Percentiles rank a stretch among this genome's conserved stretches.
Evolutionary conservation across 305 asterid genomes (phyloP).

Genomic region (Withania somnifera): DNA sequence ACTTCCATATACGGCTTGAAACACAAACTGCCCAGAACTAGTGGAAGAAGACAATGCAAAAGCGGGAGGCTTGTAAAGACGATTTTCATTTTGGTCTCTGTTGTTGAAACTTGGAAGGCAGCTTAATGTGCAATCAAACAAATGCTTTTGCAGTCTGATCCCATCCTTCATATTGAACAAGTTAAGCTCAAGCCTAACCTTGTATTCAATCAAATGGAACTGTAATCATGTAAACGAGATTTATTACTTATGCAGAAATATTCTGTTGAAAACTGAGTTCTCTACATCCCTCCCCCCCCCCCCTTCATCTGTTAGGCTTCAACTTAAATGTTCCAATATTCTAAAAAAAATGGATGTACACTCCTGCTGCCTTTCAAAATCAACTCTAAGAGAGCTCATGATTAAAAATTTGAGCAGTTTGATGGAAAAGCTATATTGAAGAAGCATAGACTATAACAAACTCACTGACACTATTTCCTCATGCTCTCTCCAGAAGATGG

Average conservation of each 20-base stretch:
- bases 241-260: not conserved
- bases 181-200: not conserved
- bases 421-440: conserved; percentile 11
- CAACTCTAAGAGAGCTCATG: not conserved
- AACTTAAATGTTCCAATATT: not conserved
- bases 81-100: not conserved
- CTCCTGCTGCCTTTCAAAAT: no score
- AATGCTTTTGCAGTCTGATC: not conserved
- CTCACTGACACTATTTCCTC: conserved; percentile 5
- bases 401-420: conserved; percentile 7
- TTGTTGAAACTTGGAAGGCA: not conserved
- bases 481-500: not conserved
- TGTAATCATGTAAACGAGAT: not conserved
- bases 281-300: not conserved
- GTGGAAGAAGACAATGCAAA: not conserved
- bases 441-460: conserved; percentile 19
- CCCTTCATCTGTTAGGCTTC: not conserved
- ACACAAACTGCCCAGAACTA: not conserved
- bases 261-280: not conserved
- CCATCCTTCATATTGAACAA: not conserved
- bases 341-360: not conserved
- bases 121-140: not conserved
- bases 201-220: not conserved
- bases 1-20: conserved; percentile 7
- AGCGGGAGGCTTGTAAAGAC: not conserved